A percentile compares a stretch with the other conserved stretches of the same genome.
Evolutionary conservation across 2,329 filamentous ascomycete species (phyloP).

Genomic region (Paracoccidioides lutzii): DNA sequence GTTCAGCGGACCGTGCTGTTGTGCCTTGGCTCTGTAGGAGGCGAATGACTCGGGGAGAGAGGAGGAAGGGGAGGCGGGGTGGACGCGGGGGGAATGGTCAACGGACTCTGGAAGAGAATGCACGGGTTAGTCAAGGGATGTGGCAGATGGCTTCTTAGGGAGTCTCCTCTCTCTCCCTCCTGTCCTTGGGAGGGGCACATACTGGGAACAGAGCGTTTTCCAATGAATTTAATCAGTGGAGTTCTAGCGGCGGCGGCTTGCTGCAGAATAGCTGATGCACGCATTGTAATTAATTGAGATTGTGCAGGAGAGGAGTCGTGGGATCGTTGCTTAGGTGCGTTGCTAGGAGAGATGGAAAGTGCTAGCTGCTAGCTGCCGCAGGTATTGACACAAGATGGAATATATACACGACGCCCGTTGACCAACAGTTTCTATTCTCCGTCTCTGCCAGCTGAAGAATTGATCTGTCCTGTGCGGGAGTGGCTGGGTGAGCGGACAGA

Average conservation of each 20-base stretch:
- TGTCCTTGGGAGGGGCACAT: slow-evolving; percentile 13
- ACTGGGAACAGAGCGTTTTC: slow-evolving; percentile 35
- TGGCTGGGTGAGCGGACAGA: slow-evolving; percentile 5
- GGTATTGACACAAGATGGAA: neutral
- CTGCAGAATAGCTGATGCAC: slow-evolving; percentile 29
- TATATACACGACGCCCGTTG: neutral
- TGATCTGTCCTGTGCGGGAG: neutral
- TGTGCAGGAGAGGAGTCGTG: slow-evolving; percentile 7
- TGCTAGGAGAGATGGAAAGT: slow-evolving; percentile 7
- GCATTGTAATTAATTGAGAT: slow-evolving; percentile 23
- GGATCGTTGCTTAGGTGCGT: neutral
- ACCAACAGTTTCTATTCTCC: neutral
- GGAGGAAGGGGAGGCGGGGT: slow-evolving; percentile 44
- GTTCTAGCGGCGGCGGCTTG: slow-evolving; percentile 27
- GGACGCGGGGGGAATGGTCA: slow-evolving; percentile 45
- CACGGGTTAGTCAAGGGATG: neutral
- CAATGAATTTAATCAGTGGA: slow-evolving; percentile 39
- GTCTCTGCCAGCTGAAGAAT: slow-evolving; percentile 2
- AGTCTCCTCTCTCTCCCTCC: too few species aligned
- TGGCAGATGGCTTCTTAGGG: too few species aligned
- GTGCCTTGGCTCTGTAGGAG: slow-evolving; percentile 48
- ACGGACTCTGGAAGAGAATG: slow-evolving; percentile 25
- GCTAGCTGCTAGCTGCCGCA: neutral
- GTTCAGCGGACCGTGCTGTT: slow-evolving; percentile 50
- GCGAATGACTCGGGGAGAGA: slow-evolving; percentile 50